Evolutionary conservation across 75 land plant species (phyloP).

Genomic region (Picea glauca): DNA sequence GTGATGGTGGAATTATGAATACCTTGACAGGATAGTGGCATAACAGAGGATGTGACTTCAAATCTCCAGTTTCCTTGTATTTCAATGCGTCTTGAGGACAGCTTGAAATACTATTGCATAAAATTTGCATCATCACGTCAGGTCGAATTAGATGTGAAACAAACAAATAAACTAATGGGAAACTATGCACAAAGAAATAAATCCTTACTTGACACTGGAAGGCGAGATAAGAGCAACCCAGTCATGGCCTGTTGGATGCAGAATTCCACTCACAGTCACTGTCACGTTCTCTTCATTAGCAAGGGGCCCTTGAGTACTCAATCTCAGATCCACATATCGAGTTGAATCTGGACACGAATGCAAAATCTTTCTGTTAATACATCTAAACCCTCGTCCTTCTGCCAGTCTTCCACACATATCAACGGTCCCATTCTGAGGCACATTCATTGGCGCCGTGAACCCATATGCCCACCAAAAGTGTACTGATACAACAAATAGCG

Average conservation of each 20-base stretch:
- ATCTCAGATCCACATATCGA: conserved; percentile 34
- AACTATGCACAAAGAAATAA: neutral
- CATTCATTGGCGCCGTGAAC: no score
- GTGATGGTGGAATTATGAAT: neutral
- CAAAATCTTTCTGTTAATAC: conserved; percentile 38
- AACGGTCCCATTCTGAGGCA: neutral
- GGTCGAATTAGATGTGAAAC: neutral
- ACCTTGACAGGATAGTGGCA: conserved; percentile 96
- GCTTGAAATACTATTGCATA: conserved; percentile 21
- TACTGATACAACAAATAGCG: no score
- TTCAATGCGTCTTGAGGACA: conserved; percentile 26
- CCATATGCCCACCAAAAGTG: no score
- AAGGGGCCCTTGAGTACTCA: conserved; percentile 25
- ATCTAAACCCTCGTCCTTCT: conserved; percentile 21
- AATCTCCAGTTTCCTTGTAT: conserved; percentile 71
- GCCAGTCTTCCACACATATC: conserved; percentile 4
- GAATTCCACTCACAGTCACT: conserved; percentile 56
- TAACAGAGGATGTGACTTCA: conserved; percentile 50
- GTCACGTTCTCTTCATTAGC: conserved; percentile 50
- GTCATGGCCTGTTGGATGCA: conserved; percentile 28
- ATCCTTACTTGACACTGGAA: conserved; percentile 43
- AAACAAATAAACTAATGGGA: neutral
- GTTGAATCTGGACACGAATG: conserved; percentile 25
- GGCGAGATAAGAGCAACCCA: conserved; percentile 78
- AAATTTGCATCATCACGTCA: neutral